phyloP scores from a whole-genome alignment of 2,329 filamentous ascomycete genomes.

The Fusarium sp. region DNA sequence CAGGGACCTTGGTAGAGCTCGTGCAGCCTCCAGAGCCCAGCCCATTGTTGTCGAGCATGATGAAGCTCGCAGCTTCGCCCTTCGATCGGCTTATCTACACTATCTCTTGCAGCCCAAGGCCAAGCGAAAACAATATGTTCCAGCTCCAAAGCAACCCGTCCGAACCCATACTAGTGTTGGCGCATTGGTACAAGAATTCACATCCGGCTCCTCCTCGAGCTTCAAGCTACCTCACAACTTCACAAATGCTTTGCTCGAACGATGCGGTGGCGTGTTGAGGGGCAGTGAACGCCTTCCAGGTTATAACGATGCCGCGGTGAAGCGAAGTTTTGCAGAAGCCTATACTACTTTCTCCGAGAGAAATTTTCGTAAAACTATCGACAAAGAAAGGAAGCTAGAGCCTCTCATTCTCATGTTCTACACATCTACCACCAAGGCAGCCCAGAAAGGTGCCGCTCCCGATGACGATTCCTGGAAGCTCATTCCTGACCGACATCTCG shows the following conservation, averaged over 20 bases:
- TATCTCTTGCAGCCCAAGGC: constrained; percentile 93
- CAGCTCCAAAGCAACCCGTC: constrained; percentile 71
- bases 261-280: constrained; percentile 82
- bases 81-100: constrained; percentile 90
- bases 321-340: constrained; percentile 93
- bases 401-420: constrained; percentile 97
- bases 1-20: constrained; percentile 56
- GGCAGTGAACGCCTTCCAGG: constrained; percentile 88
- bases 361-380: constrained; percentile 88
- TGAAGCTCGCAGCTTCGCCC: constrained; percentile 90
- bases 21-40: constrained; percentile 61
- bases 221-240: constrained; percentile 71
- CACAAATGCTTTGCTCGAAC: constrained; percentile 69
- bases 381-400: constrained; percentile 93
- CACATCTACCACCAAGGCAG: constrained; percentile 87
- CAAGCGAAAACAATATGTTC: constrained; percentile 88
- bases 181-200: constrained; percentile 90
- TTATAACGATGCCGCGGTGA: constrained; percentile 90
- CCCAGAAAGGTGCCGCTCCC: constrained; percentile 79
- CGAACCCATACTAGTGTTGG: constrained; percentile 79
- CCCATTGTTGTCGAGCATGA: constrained; percentile 70
- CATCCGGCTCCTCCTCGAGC: constrained; percentile 61
- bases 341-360: constrained; percentile 93
- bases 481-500: constrained; percentile 93
- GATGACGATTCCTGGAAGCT: constrained; percentile 92